Evolutionary conservation across 192 early-diverging fungal species (phyloP).

Genomic region (Backusella liffmaniae): DNA sequence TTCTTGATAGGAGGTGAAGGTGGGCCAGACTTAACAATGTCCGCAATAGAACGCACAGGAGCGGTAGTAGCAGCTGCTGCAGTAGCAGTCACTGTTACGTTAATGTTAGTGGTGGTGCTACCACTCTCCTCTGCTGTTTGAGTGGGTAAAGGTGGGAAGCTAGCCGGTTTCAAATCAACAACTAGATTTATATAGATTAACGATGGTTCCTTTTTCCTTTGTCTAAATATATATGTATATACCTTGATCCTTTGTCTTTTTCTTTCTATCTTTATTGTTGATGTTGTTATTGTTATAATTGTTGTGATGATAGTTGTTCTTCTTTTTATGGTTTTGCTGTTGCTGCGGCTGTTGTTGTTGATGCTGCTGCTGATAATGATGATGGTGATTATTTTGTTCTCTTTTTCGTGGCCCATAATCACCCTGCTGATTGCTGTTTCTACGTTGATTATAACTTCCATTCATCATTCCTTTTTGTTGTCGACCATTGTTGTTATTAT

Average conservation of each 20-base stretch:
- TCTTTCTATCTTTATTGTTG: background rate
- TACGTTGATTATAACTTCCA: background rate
- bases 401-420: conserved; percentile 5
- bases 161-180: conserved; percentile 10
- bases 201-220: background rate
- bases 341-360: background rate
- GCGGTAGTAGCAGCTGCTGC: background rate
- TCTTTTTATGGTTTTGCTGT: background rate
- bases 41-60: conserved; percentile 1
- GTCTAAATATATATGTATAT: background rate
- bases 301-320: background rate
- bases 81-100: background rate
- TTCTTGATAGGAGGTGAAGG: conserved; percentile 1
- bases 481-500: background rate
- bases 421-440: background rate
- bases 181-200: background rate
- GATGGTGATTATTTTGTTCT: background rate
- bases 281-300: background rate
- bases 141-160: conserved; percentile 12
- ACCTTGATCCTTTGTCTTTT: background rate
- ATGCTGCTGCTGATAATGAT: background rate
- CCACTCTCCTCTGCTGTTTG: background rate
- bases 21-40: background rate
- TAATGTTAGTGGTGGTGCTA: background rate
- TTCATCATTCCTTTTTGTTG: background rate